Base-by-base conservation (phyloP, 306 rosid species). In the Heteromeles arbutifolia region DNA sequence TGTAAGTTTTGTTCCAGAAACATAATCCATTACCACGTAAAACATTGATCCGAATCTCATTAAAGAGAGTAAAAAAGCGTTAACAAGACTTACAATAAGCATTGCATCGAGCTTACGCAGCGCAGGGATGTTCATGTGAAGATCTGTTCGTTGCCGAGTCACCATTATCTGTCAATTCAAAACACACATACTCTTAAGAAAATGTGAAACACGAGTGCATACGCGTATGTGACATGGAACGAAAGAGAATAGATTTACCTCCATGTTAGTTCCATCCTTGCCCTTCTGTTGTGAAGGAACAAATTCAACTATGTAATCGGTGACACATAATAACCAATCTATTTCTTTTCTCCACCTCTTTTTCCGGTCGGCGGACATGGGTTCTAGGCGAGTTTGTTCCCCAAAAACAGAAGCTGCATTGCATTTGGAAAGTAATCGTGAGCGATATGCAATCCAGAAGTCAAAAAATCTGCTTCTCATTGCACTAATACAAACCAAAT, bases 61-160 rank as follows among this genome's bases (percentile, higher is more conserved):
- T 39, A 0, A 19, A 37, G 53, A 75, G 17, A 25, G 22, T 41
- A 10, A 21, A 50, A 64, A 11, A 8, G 34, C 3, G 37, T n/a
- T 22, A 26, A 54, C 3, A 13, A 57, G 37, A 77, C 89, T 86
- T 90, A 96, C 99, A 70, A 82, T 82, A 69, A 96, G 97, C 99
- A 96, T 92, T 1, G 93, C 83, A 67, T 96, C 98, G 26, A 96
- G 97, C 85, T 90, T 96, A 61, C 92, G 79, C 72, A 96, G 85
- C 19, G 98, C 99, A 0, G 99, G 99, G 73, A 92, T 96, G 79
- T 96, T 96, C 93, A 92, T 92, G 85, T 84, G 99, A 50, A 96
- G 98, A 84, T 96, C 99, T 1, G 89, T 90, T 62, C 99, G 74
- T 80, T 96, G 98, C 29, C 97, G 86, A 3, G 99, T 96, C 45